Evolutionary conservation across 495 filamentous ascomycete species (phyloP), one percentile per base, ranked within the genome.

Genomic region (Xylaria castorea): DNA sequence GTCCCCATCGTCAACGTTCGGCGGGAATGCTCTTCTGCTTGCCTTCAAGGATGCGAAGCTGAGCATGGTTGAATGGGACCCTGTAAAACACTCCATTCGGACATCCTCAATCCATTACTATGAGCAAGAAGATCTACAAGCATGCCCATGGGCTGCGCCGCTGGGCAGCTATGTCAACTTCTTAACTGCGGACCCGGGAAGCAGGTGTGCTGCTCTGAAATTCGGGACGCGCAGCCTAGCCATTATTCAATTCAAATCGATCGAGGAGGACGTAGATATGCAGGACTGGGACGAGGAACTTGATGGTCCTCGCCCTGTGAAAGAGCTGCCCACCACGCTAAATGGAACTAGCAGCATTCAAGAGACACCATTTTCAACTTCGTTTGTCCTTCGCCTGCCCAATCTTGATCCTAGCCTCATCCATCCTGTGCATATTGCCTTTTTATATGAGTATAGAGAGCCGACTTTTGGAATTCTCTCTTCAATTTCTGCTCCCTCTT

Each of bases 41-140:
- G 90, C 94, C 3, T 90, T 95, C 76, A 90, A 91, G 74, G 94
- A 98, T 85, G 97, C 96, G 34, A 97, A 96, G 81, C 85, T 98
- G 71, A 94, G 92, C 80, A 84, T 98, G 83, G 89, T 98, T 66
- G 94, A 97, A 84, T 99, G 96, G 96, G 93, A 99, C 80, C 90
- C 93, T 25, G 91, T 92, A 75, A 88, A 88, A 50, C 85, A 93
- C 78, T 86, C 87, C 32, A 89, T 98, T 66, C 89, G 89, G 36
- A 99, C 96, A 18, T 89, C 95, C 70, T 97, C 94, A 36, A 94
- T 99, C 75, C 96, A 99, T 83, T 97, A 95, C 83, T 99, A 98
- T 79, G 96, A 99, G 80, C 89, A 94, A 79, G 95, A 98, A 77
- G 94, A 97, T 76, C 84, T 94, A 72, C 88, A 88, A 70, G 87